Conservation (phyloP, 2,329 filamentous ascomycete species). For the Dactylellina drechsleri region DNA sequence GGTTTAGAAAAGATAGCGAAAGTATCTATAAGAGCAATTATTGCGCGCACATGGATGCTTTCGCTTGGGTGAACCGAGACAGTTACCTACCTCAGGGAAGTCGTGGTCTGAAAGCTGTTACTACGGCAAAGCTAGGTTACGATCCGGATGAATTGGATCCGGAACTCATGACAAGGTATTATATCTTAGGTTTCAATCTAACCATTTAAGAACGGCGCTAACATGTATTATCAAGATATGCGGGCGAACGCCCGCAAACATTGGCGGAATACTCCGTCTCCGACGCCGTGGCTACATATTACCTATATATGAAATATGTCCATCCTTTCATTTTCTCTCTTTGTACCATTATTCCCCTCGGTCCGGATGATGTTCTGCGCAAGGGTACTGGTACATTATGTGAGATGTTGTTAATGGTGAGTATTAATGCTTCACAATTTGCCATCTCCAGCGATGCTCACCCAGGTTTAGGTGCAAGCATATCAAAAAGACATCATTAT, state of each 20-base stretch:
- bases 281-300: slow-evolving; percentile 98
- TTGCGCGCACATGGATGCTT: slow-evolving; percentile 98
- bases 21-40: slow-evolving; percentile 97
- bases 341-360: slow-evolving; percentile 93
- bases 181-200: not conserved
- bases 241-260: slow-evolving; percentile 88
- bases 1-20: slow-evolving; percentile 92
- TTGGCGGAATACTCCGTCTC: slow-evolving; percentile 98
- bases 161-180: slow-evolving; percentile 86
- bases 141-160: slow-evolving; percentile 98
- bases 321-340: slow-evolving; percentile 99
- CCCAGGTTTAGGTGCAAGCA: slow-evolving; percentile 72
- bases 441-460: slow-evolving; percentile 20
- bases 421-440: not conserved
- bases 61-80: slow-evolving; percentile 98
- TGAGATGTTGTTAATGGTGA: slow-evolving; percentile 95
- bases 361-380: slow-evolving; percentile 88
- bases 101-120: slow-evolving; percentile 95
- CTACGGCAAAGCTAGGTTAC: slow-evolving; percentile 96
- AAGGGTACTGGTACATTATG: slow-evolving; percentile 99
- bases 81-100: slow-evolving; percentile 97
- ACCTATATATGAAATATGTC: slow-evolving; percentile 99
- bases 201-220: not conserved
- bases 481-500: slow-evolving; percentile 91
- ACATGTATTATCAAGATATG: slow-evolving; percentile 66